These are phyloP conservation scores for Syzygium syzygioides DNA, from an alignment of 441 rosid species.

Conservation along the genomic window DNA sequence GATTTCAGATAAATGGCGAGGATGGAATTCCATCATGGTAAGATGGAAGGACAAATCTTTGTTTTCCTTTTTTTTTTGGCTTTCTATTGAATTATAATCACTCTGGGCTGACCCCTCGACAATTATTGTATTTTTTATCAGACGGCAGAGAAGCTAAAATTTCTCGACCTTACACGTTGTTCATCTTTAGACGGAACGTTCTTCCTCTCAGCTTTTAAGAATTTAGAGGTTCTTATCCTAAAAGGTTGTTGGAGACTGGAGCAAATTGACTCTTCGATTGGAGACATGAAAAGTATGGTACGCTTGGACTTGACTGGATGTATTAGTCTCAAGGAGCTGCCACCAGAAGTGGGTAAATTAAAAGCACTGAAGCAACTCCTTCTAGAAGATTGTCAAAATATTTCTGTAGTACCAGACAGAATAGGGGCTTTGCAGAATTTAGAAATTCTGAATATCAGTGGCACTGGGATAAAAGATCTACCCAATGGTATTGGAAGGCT, in stretches of 20 bases:
- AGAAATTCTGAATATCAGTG: too few relatives aligned
- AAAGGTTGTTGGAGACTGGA: fast-evolving
- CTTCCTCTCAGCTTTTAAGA: neutral
- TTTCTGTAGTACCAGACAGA: too few relatives aligned
- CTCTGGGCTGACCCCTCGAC: neutral
- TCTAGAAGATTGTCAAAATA: too few relatives aligned
- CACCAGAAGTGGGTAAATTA: too few relatives aligned
- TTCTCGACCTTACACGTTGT: too few relatives aligned
- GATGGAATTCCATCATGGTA: neutral
- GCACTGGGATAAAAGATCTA: neutral
- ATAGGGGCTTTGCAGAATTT: too few relatives aligned
- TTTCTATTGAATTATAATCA: neutral
- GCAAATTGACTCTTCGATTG: neutral
- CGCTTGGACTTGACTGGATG: neutral
- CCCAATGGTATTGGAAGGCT: neutral
- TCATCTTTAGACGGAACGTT: fast-evolving
- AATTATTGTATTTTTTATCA: too few relatives aligned
- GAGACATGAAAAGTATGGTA: fast-evolving
- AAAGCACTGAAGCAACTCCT: too few relatives aligned
- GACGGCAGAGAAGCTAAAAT: neutral
- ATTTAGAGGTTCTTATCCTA: neutral
- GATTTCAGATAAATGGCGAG: neutral
- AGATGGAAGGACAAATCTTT: neutral
- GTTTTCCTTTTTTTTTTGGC: neutral
- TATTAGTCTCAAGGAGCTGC: fast-evolving